Conservation (phyloP, 192 early-diverging fungal genomes). For the Coemansia sp. region DNA sequence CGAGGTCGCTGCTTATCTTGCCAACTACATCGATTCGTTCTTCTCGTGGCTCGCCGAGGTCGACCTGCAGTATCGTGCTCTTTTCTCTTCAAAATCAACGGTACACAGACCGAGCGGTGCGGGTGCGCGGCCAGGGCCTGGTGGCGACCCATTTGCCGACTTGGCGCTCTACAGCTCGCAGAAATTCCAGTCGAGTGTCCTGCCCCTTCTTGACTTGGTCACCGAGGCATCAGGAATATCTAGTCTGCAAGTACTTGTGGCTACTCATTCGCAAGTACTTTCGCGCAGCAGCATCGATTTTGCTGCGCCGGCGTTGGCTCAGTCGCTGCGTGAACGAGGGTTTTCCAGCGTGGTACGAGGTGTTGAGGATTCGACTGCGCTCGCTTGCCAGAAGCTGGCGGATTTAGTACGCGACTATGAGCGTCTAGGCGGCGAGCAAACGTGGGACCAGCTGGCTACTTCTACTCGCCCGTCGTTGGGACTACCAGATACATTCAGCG, state of each 20-base stretch:
- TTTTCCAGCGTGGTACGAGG: slow-evolving; percentile 45
- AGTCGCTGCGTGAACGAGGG: slow-evolving; percentile 38
- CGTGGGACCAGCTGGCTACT: slow-evolving; percentile 44
- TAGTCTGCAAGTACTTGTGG: slow-evolving; percentile 26
- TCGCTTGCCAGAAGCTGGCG: slow-evolving; percentile 13
- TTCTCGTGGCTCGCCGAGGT: slow-evolving; percentile 48
- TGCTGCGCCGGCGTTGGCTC: slow-evolving; percentile 27
- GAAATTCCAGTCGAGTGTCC: slow-evolving; percentile 19
- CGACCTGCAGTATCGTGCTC: slow-evolving; percentile 43
- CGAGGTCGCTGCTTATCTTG: slow-evolving; percentile 36
- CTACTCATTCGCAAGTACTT: slow-evolving; percentile 26
- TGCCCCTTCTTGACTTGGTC: slow-evolving; percentile 31
- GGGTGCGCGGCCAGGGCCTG: background rate
- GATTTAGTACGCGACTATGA: background rate
- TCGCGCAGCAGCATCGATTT: slow-evolving; percentile 32
- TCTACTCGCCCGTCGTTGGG: slow-evolving; percentile 37
- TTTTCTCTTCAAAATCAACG: slow-evolving; percentile 16
- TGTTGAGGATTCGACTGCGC: slow-evolving; percentile 25
- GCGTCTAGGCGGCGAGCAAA: background rate
- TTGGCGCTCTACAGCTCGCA: slow-evolving; percentile 37
- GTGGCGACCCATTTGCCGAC: slow-evolving; percentile 30
- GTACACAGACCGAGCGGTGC: background rate
- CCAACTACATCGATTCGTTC: slow-evolving; percentile 38
- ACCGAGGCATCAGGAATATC: slow-evolving; percentile 42
- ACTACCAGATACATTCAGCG: slow-evolving; percentile 13